Percentiles rank a stretch among this genome's conserved stretches.
Conservation (phyloP, 2,329 filamentous ascomycete species). For the Phyllosticta citribraziliensis region DNA sequence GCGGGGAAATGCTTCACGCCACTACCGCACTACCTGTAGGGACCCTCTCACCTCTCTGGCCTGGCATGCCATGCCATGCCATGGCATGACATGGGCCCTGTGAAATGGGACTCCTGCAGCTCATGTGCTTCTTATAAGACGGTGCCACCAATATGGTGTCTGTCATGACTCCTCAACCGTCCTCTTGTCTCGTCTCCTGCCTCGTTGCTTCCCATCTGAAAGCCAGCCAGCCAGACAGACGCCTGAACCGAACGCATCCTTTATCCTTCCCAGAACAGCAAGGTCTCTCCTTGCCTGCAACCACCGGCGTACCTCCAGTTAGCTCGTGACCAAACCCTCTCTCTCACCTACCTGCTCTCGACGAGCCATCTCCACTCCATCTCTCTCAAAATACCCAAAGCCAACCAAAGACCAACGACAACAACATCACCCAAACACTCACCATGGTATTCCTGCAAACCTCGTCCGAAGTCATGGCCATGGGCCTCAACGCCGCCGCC, state of each 20-base stretch:
- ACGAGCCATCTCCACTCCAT: not conserved
- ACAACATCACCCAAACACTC: not conserved
- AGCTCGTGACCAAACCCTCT: slow-evolving; percentile 1
- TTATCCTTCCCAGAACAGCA: slow-evolving; percentile 2
- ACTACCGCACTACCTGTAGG: not conserved
- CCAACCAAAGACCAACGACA: slow-evolving; percentile 2
- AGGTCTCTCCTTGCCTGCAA: not conserved
- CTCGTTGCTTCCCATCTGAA: not conserved
- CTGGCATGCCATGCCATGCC: not conserved
- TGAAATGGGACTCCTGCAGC: not conserved
- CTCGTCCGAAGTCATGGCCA: slow-evolving; percentile 7
- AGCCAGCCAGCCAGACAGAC: not conserved
- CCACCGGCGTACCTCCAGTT: not conserved
- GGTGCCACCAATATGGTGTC: not conserved
- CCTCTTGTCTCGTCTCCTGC: not conserved
- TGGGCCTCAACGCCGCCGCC: slow-evolving; percentile 4
- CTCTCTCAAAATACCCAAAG: not conserved
- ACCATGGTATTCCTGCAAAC: not conserved
- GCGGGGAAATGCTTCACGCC: not conserved
- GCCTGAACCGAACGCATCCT: not conserved
- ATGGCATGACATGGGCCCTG: not conserved
- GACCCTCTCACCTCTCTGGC: not conserved
- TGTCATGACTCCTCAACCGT: not conserved
- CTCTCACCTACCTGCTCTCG: not conserved
- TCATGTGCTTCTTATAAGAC: not conserved